Percentiles rank a stretch among this genome's conserved stretches.
These are phyloP conservation scores for Puccinia horiana DNA, from an alignment of 1,284 basidiomycete species.

Conservation along the genomic window DNA sequence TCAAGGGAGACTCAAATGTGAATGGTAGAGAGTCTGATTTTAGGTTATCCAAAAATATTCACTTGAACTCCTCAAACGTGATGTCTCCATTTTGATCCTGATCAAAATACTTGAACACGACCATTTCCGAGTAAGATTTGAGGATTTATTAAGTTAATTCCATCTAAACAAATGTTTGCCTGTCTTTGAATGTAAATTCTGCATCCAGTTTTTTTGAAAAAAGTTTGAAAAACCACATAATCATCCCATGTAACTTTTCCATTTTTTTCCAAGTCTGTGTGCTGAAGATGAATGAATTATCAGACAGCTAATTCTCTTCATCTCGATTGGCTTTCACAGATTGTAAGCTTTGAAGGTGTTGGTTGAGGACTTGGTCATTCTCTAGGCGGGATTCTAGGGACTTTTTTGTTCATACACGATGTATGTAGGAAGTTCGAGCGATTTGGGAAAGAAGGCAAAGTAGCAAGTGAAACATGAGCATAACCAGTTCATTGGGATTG, in stretches of 20 bases:
- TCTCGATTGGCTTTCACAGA: too few species aligned
- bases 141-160: neutral
- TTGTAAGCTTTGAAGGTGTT: too few species aligned
- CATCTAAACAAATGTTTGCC: neutral
- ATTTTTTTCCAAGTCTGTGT: conserved; percentile 75
- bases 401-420: too few species aligned
- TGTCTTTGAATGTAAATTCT: conserved; percentile 65
- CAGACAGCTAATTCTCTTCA: too few species aligned
- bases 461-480: too few species aligned
- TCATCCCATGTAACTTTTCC: conserved; percentile 89
- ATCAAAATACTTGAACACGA: conserved; percentile 94
- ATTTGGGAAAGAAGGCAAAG: too few species aligned
- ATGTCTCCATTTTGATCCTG: conserved; percentile 84
- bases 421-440: too few species aligned
- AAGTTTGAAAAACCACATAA: conserved; percentile 86
- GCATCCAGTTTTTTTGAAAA: conserved; percentile 81
- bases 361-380: too few species aligned
- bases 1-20: conserved; percentile 92
- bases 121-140: conserved; percentile 58
- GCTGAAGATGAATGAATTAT: conserved; percentile 69
- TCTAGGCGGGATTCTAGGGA: too few species aligned
- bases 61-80: conserved; percentile 88
- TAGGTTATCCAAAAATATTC: conserved; percentile 78
- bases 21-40: conserved; percentile 82
- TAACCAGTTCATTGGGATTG: too few species aligned